A percentile compares a stretch with the other conserved stretches of the same genome.
Conservation (phyloP, 768 basidiomycete genomes). For the Tulasnella sp. region DNA sequence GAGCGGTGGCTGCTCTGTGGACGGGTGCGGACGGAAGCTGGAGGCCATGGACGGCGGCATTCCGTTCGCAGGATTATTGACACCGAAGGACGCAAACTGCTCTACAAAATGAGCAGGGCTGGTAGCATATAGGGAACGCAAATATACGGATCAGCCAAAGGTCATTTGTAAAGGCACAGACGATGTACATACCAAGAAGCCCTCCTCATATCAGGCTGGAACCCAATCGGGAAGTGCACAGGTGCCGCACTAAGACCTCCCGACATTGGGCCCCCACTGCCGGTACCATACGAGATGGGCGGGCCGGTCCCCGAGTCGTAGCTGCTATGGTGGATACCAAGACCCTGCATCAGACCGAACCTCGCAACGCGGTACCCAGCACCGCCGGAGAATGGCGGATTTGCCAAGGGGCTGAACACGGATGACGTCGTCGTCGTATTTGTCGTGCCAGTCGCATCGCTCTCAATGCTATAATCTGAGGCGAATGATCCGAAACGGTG, state of each 20-base stretch:
- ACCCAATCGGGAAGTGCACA: conserved; percentile 1
- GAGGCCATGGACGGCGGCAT: neutral
- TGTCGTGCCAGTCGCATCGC: conserved; percentile 13
- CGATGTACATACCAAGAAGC: conserved; percentile 9
- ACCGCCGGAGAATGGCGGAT: neutral
- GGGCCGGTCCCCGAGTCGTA: neutral
- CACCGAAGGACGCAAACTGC: conserved; percentile 2
- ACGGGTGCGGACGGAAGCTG: neutral
- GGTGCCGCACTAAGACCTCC: conserved; percentile 2
- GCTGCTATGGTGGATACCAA: neutral
- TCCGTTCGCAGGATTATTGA: neutral
- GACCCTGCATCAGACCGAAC: neutral
- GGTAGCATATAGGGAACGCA: neutral
- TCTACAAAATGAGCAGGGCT: conserved; percentile 13
- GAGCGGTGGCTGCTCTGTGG: neutral
- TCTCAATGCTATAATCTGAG: conserved; percentile 8
- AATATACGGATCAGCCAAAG: neutral
- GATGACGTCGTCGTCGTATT: conserved; percentile 8
- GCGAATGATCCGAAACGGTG: conserved; percentile 19
- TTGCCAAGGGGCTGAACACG: neutral
- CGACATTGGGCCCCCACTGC: neutral
- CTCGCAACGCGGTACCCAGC: neutral
- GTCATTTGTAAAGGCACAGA: neutral
- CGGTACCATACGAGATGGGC: conserved; percentile 10
- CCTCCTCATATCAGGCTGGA: conserved; percentile 10